These are phyloP conservation scores for Trichomonas tenax DNA, from an alignment of 208 protist species.

Conservation along the genomic window DNA sequence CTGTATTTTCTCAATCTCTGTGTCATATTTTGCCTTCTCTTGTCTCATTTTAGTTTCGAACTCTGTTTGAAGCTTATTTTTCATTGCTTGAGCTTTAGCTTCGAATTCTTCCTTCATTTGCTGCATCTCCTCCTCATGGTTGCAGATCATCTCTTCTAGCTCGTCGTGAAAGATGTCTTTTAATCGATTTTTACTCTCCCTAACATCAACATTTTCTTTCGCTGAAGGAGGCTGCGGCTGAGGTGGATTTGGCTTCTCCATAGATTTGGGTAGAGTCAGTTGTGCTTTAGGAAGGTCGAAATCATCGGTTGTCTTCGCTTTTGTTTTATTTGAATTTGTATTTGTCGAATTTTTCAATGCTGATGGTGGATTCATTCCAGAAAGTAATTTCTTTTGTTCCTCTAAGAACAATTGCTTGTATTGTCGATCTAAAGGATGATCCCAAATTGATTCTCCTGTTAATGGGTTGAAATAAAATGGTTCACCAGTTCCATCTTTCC, in stretches of 20 bases:
- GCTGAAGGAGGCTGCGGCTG: not conserved
- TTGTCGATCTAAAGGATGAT: not conserved
- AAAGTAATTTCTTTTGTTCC: not conserved
- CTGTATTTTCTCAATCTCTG: not conserved
- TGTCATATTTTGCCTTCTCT: not conserved
- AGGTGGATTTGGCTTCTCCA: not conserved
- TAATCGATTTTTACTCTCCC: not conserved
- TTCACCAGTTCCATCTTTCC: not conserved
- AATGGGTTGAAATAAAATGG: not conserved
- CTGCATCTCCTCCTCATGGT: not conserved
- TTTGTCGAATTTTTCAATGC: not conserved
- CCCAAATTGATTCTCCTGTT: not conserved
- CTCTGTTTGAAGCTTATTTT: not conserved
- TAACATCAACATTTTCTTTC: not conserved
- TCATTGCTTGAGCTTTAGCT: not conserved
- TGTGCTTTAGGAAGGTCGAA: not conserved
- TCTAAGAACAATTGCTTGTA: not conserved
- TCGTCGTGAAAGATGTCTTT: not conserved
- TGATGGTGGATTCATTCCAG: not conserved
- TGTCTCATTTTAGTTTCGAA: not conserved
- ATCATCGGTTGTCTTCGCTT: not conserved
- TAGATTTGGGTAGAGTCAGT: not conserved
- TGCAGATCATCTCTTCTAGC: not conserved
- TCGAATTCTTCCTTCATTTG: not conserved
- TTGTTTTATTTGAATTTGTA: not conserved